Base-by-base conservation (phyloP, 306 rosid genomes). In the Hippophae rhamnoides region DNA sequence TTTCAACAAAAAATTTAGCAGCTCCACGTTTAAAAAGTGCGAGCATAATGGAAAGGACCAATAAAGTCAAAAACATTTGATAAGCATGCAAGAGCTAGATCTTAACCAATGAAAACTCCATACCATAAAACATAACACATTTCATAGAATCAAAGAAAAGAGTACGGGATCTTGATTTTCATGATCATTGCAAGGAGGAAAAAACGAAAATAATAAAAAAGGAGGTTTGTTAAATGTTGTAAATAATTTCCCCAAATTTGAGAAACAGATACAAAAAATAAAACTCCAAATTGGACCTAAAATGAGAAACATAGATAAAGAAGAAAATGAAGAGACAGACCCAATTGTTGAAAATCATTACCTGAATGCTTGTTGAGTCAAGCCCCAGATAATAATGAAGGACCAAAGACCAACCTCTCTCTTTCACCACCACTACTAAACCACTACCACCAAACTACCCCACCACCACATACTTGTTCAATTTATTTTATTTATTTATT, bases 331-430 rank as follows among this genome's bases (percentile, higher is more conserved):
- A 45, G 27, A 18, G 8, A 57, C 41, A 58, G 10, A 6, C 2
- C 46, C 41, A 66, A 74, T 66, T 52, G 71, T 64, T 67, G 69
- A 63, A 54, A 53, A 66, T 69, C 38, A 71, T 76, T 69, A 81
- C 87, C 90, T 68, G 68, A 66, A 68, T 46, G 71, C 69, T 57
- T 61, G 72, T 18, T 65, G 72, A 68, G 73, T 74, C 45, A 54
- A 66, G 69, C 58, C 47, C 44, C 64, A 66, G 61, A 50, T 49
- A 61, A 76, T 54, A 52, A 11, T 57, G 68, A 60, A 67, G 5
- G 74, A 67, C 65, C 65, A 52, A 58, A 61, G 23, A 42, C 54
- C 53, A 60, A 66, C 65, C 66, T 46, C 57, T 56, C 58, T 52
- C 43, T 45, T 47, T 25, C 53, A 43, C 42, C 62, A 63, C 57